A percentile compares a stretch with the other conserved stretches of the same genome.
These are phyloP conservation scores for Magnusiomyces ingens DNA, from an alignment of 1,139 yeast species.

Conservation along the genomic window DNA sequence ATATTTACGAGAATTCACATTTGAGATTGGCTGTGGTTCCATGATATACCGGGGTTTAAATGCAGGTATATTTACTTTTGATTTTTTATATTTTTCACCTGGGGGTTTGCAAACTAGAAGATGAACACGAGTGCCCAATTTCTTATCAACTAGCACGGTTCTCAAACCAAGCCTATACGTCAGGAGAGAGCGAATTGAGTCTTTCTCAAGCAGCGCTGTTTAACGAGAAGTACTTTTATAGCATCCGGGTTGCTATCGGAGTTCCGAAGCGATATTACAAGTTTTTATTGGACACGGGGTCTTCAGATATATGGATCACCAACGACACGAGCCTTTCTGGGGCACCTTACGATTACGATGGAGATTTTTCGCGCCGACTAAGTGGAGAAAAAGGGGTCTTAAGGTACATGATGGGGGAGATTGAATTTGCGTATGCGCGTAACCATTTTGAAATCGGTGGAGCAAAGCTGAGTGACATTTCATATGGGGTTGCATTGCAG, in stretches of 20 bases:
- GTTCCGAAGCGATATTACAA: neutral
- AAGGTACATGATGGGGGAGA: neutral
- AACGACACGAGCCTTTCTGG: neutral
- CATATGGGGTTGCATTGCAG: conserved; percentile 2
- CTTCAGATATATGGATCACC: neutral
- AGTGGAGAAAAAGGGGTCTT: no score
- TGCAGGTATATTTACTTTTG: no score
- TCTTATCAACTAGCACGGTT: no score
- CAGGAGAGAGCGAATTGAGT: no score
- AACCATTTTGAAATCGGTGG: neutral
- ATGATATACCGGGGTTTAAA: no score
- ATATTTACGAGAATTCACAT: no score
- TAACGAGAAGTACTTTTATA: neutral
- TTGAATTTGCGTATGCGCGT: neutral
- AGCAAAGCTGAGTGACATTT: neutral
- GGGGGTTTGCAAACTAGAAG: no score
- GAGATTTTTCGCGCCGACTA: neutral
- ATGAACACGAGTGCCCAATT: no score
- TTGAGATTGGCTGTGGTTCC: no score
- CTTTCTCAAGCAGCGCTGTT: no score
- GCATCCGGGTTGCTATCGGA: neutral
- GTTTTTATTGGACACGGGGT: conserved; percentile 1
- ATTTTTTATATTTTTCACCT: no score
- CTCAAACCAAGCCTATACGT: no score
- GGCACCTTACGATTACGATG: neutral